Conservation (phyloP, 2,329 filamentous ascomycete species). For the Diatrype stigma region DNA sequence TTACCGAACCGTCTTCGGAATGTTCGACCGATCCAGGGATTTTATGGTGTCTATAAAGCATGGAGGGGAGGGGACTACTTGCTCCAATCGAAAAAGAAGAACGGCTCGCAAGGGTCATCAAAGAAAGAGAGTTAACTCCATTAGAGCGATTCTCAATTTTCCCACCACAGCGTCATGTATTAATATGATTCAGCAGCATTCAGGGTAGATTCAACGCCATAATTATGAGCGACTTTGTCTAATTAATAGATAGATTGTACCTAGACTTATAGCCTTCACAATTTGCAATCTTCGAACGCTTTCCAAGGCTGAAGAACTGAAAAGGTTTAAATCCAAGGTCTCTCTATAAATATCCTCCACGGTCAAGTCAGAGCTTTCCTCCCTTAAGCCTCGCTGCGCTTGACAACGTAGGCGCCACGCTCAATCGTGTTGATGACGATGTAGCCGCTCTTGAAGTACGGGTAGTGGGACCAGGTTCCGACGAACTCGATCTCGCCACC, state of each 20-base stretch:
- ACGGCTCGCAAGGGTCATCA: not conserved
- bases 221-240: not conserved
- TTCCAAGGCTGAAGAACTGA: not conserved
- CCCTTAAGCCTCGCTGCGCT: conserved; percentile 15
- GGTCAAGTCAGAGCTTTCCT: not conserved
- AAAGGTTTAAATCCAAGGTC: not conserved
- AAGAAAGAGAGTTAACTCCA: not conserved
- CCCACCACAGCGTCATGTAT: not conserved
- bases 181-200: not conserved
- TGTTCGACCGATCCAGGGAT: conserved; percentile 39
- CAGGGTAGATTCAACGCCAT: not conserved
- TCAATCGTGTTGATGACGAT: conserved; percentile 44
- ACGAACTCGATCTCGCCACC: conserved; percentile 30
- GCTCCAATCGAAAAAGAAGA: conserved; percentile 28
- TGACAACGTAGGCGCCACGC: conserved; percentile 40
- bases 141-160: too few species aligned
- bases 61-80: conserved; percentile 43
- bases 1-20: conserved; percentile 28
- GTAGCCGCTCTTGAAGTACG: conserved; percentile 38
- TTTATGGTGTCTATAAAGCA: conserved; percentile 44
- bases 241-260: not conserved
- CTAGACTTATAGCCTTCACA: too few species aligned
- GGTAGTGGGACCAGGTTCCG: conserved; percentile 40
- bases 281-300: not conserved
- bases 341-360: not conserved